Evolutionary conservation across 2,329 filamentous ascomycete species (phyloP).

Genomic region (Penicillium verrucosum): DNA sequence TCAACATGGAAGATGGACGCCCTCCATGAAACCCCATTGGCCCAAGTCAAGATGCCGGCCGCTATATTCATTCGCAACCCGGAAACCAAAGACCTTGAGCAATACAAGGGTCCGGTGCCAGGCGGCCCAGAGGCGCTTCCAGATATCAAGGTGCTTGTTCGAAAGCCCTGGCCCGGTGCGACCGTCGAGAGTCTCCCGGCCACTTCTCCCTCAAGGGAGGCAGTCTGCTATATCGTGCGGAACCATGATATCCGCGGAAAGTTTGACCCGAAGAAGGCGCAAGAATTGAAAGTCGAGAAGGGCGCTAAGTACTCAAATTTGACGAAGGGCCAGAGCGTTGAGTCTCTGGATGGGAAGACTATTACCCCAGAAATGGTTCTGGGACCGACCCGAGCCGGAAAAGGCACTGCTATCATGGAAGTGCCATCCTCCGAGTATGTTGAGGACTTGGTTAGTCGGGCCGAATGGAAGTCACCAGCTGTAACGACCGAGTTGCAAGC

Average conservation of each 20-base stretch:
- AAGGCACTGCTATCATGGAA: slow-evolving; percentile 76
- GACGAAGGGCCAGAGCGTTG: slow-evolving; percentile 61
- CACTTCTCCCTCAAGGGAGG: slow-evolving; percentile 62
- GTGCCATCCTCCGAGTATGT: slow-evolving; percentile 70
- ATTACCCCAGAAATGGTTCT: slow-evolving; percentile 88
- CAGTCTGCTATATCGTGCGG: slow-evolving; percentile 84
- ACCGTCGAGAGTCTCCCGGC: slow-evolving; percentile 63
- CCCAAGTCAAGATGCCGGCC: slow-evolving; percentile 65
- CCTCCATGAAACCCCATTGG: slow-evolving; percentile 63
- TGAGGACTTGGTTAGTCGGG: slow-evolving; percentile 62
- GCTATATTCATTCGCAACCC: slow-evolving; percentile 65
- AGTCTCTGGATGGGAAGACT: slow-evolving; percentile 60
- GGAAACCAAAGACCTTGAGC: slow-evolving; percentile 60
- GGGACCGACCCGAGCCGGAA: slow-evolving; percentile 62
- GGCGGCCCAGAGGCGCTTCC: slow-evolving; percentile 51
- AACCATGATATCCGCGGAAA: slow-evolving; percentile 73
- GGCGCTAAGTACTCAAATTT: slow-evolving; percentile 60
- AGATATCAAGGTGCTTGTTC: slow-evolving; percentile 68
- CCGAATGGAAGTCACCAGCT: slow-evolving; percentile 66
- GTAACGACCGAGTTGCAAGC: slow-evolving; percentile 65
- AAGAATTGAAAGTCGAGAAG: slow-evolving; percentile 60
- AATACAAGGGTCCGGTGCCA: slow-evolving; percentile 67
- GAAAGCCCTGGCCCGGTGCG: slow-evolving; percentile 75
- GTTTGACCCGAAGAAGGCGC: slow-evolving; percentile 67
- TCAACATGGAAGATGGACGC: slow-evolving; percentile 71